phyloP scores from a whole-genome alignment of 1,284 basidiomycete species.

The Tylopilus sp. region DNA sequence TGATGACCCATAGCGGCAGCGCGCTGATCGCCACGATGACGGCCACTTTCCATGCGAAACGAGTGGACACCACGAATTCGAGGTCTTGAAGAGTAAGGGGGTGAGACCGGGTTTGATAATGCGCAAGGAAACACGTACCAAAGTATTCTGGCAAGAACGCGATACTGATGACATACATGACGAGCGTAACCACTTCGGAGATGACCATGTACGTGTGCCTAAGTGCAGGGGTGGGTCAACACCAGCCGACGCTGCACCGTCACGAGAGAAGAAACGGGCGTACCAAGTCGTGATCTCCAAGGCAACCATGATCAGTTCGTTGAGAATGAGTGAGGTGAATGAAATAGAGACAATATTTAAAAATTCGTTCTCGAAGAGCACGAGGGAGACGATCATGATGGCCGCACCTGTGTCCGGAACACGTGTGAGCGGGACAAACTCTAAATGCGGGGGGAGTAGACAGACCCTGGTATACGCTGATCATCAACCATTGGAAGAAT shows the following conservation, averaged over 20 bases:
- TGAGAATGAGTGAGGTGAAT: constrained; percentile 93
- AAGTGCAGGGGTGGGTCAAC: too few relatives aligned
- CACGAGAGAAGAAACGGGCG: too few relatives aligned
- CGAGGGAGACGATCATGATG: constrained; percentile 97
- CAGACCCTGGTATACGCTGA: constrained; percentile 94
- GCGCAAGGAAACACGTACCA: constrained; percentile 63
- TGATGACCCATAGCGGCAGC: constrained; percentile 89
- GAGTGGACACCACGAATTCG: constrained; percentile 83
- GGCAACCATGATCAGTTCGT: constrained; percentile 99
- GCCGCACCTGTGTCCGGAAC: constrained; percentile 66
- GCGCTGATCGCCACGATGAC: constrained; percentile 94
- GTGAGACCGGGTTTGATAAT: too few relatives aligned
- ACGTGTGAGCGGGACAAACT: background rate
- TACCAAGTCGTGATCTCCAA: constrained; percentile 97
- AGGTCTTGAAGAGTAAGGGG: constrained; percentile 69
- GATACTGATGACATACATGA: constrained; percentile 91
- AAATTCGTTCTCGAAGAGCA: constrained; percentile 97
- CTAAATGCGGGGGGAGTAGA: background rate
- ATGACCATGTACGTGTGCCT: constrained; percentile 98
- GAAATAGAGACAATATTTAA: constrained; percentile 98
- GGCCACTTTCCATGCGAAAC: constrained; percentile 94
- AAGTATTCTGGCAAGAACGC: constrained; percentile 96
- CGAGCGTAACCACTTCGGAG: constrained; percentile 85
- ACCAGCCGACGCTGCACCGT: too few relatives aligned
- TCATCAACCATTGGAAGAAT: constrained; percentile 98